phyloP scores from a whole-genome alignment of 148 eudicot genomes.

The Rhododendron griersonianum region DNA sequence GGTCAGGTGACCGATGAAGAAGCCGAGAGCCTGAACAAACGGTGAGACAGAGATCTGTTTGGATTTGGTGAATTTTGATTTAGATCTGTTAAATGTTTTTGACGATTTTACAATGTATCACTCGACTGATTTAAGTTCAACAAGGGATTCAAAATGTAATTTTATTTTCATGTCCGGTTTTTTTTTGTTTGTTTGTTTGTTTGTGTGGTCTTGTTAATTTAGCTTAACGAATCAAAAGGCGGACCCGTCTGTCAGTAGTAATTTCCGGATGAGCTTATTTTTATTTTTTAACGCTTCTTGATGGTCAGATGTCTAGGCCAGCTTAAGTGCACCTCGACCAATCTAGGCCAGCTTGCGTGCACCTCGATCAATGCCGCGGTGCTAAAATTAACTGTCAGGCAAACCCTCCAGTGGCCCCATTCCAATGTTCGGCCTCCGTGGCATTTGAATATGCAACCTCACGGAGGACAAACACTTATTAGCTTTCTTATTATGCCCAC shows the following conservation, averaged over 20 bases:
- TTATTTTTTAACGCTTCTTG: no score
- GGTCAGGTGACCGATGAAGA: conserved; percentile 86
- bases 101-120: not conserved
- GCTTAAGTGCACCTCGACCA: not conserved
- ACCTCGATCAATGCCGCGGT: not conserved
- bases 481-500: not conserved
- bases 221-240: not conserved
- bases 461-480: no score
- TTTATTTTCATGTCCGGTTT: not conserved
- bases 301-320: not conserved
- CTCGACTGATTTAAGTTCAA: not conserved
- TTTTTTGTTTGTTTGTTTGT: no score
- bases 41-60: conserved; percentile 33
- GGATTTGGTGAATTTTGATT: not conserved
- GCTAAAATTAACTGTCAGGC: not conserved
- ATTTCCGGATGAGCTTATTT: not conserved
- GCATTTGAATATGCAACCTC: not conserved
- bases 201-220: no score
- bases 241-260: not conserved
- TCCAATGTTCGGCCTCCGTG: no score
- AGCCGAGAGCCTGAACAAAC: conserved; percentile 55
- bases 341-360: not conserved
- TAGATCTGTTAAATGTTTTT: conserved; percentile 1
- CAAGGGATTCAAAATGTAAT: not conserved
- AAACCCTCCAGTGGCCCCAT: no score